A percentile compares a stretch with the other conserved stretches of the same genome.
Evolutionary conservation across 768 basidiomycete species (phyloP).

Genomic region (Suillus bovinus): DNA sequence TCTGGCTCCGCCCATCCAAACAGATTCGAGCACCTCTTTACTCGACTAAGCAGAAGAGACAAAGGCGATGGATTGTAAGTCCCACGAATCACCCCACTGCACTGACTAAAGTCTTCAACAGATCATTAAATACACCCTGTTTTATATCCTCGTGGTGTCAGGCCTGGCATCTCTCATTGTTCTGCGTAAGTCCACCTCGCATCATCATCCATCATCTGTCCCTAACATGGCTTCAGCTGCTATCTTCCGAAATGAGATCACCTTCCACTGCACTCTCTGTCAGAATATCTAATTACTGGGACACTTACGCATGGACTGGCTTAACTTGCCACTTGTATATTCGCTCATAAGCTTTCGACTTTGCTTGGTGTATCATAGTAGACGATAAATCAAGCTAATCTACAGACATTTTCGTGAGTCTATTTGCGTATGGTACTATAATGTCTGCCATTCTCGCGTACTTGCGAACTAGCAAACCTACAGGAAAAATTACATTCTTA

Average conservation of each 20-base stretch:
- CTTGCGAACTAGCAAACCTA: neutral
- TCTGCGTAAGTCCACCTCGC: conserved; percentile 58
- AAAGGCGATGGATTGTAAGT: conserved; percentile 86
- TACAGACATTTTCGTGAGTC: conserved; percentile 3
- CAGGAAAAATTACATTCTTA: neutral
- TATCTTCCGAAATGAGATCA: conserved; percentile 80
- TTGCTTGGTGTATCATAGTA: conserved; percentile 34
- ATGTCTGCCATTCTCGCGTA: too few relatives aligned
- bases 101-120: conserved; percentile 26
- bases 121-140: conserved; percentile 83
- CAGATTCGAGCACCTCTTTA: conserved; percentile 93
- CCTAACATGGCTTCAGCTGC: conserved; percentile 50
- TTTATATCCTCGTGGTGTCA: conserved; percentile 78
- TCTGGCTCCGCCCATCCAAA: conserved; percentile 95
- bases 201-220: conserved; percentile 13
- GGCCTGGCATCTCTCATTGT: conserved; percentile 80
- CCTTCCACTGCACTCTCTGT: conserved; percentile 80
- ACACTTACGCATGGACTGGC: conserved; percentile 15
- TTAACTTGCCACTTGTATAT: conserved; percentile 25
- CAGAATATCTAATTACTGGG: conserved; percentile 73
- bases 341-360: conserved; percentile 16
- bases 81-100: neutral
- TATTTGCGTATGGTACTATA: neutral
- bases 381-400: conserved; percentile 16
- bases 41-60: conserved; percentile 91